Evolutionary conservation across 331 rosid genomes (phyloP).

Genomic region (Spiraea crenata): DNA sequence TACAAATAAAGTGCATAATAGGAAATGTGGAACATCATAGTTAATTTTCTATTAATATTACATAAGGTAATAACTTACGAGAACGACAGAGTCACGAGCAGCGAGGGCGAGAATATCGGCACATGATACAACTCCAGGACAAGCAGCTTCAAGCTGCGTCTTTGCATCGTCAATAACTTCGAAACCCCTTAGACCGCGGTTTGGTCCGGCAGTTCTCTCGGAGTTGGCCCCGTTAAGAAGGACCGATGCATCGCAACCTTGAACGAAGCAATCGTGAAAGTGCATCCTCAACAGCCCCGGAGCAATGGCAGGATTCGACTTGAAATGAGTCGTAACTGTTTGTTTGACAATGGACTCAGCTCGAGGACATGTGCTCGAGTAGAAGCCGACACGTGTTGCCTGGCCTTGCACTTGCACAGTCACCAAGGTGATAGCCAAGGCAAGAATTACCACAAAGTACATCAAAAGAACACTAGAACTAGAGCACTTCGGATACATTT

Average conservation of each 20-base stretch:
- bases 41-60: neutral
- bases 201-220: constrained; percentile 34
- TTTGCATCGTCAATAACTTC: constrained; percentile 57
- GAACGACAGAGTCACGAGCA: constrained; percentile 54
- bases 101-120: constrained; percentile 65
- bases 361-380: constrained; percentile 45
- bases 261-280: constrained; percentile 82
- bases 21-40: neutral
- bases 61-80: constrained; percentile 26
- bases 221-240: constrained; percentile 52
- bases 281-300: constrained; percentile 77
- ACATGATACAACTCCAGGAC: constrained; percentile 62
- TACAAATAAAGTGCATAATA: neutral
- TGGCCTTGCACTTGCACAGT: constrained; percentile 46
- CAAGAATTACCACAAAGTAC: constrained; percentile 11
- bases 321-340: constrained; percentile 47
- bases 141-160: constrained; percentile 44
- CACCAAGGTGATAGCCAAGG: constrained; percentile 6
- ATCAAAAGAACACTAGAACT: too few species aligned
- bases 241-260: constrained; percentile 76
- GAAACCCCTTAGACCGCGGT: constrained; percentile 37
- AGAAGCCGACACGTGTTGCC: constrained; percentile 56
- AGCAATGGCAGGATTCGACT: constrained; percentile 43
- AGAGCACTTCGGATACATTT: too few species aligned
- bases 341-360: constrained; percentile 65